These are phyloP conservation scores for Yarrowia porcina DNA, from an alignment of 805 yeast genomes.

Conservation along the genomic window DNA sequence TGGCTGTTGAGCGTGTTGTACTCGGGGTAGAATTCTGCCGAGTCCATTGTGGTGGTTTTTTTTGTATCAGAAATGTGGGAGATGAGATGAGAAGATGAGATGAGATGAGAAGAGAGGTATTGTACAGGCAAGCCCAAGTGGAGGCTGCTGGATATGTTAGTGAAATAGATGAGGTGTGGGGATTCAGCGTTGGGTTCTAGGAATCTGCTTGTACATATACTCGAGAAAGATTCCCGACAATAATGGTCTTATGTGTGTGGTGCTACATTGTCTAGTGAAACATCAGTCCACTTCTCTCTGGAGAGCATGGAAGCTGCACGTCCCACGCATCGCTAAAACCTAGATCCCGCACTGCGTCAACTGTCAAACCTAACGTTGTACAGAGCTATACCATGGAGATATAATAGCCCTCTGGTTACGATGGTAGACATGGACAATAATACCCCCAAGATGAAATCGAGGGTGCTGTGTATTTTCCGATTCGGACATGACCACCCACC, in stretches of 20 bases:
- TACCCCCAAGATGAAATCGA: too few relatives aligned
- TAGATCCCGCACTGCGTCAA: neutral
- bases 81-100: too few relatives aligned
- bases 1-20: neutral
- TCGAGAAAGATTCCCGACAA: neutral
- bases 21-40: constrained; percentile 23
- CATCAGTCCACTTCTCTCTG: constrained; percentile 24
- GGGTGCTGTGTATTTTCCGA: too few relatives aligned
- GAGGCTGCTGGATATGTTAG: neutral
- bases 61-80: too few relatives aligned
- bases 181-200: too few relatives aligned
- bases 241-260: constrained; percentile 9
- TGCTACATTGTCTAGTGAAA: constrained; percentile 9
- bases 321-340: constrained; percentile 3
- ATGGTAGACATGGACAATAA: too few relatives aligned
- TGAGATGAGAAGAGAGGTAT: too few relatives aligned
- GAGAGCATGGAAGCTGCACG: neutral
- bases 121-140: neutral
- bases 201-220: constrained; percentile 1
- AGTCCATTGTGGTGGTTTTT: neutral
- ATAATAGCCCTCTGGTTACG: neutral
- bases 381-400: neutral
- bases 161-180: too few relatives aligned
- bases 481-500: neutral
- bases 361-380: neutral